Evolutionary conservation across 805 yeast genomes (phyloP), one percentile per base, ranked within the genome.

Genomic region (Suhomyces prunicola): DNA sequence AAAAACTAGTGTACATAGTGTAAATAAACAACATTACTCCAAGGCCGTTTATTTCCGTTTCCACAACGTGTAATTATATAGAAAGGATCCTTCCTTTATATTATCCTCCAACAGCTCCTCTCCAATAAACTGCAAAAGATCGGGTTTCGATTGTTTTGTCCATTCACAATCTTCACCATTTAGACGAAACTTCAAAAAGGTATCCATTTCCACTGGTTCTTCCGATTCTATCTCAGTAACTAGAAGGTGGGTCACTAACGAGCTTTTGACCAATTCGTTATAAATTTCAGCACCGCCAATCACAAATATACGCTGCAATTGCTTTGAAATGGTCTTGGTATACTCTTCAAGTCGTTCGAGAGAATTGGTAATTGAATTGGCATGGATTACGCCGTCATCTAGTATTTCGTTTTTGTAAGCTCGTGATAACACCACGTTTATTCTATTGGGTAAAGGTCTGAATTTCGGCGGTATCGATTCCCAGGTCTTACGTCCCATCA

Each of bases 401-500:
- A 56, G 54, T 6, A 51, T 51, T 22, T 59, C 61, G 13, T 60
- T 62, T 6, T 57, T 60, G 17, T 57, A 56, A 15, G 71, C 64
- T 47, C 91, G 71, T 24, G 96, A 87, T 9, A 94, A 71, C 0
- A 94, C 83, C 12, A 91, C 83, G 67, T 94, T 94, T 26, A 83
- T 52, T 53, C 99, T 78, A 47, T 77, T 82, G 2, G 86, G 85
- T 45, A 94, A 76, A 0, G 99, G 99, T 56, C 96, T 76, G 71
- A 90, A 94, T 65, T 80, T 85, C 1, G 70, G 56, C 0, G 99
- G 98, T 31, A 94, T 92, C 6, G 96, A 88, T 31, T 91, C 94
- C 96, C 97, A 94, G 1, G 98, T 93, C 64, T 85, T 88, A 54
- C 97, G 79, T 12, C 99, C 99, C 99, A 94, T 94, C 3, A 94